Conservation (phyloP, 2,329 filamentous ascomycete species). For the Diplocarpon mali region DNA sequence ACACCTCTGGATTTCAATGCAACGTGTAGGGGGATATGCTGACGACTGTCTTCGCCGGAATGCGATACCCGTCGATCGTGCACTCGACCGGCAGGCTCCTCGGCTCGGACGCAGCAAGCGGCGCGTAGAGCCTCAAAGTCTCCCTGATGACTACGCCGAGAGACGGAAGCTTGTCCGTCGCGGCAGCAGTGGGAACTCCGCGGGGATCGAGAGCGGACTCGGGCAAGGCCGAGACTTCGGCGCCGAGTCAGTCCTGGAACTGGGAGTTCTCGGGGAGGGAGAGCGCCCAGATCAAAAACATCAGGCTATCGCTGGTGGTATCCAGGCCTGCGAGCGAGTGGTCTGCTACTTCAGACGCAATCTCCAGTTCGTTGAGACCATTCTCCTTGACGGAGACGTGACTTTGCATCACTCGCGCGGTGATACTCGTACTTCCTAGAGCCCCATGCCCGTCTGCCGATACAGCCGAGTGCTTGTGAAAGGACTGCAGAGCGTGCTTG, state of each 20-base stretch:
- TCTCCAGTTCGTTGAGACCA: too few relatives aligned
- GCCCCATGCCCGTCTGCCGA: too few relatives aligned
- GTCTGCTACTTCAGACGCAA: too few relatives aligned
- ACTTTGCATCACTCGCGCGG: too few relatives aligned
- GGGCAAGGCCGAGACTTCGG: conserved; percentile 31
- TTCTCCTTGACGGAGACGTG: too few relatives aligned
- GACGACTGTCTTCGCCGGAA: conserved; percentile 40
- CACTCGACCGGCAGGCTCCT: conserved; percentile 30
- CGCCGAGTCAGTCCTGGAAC: conserved; percentile 35
- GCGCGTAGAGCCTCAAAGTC: conserved; percentile 37
- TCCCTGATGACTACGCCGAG: conserved; percentile 40
- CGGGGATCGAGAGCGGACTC: conserved; percentile 17
- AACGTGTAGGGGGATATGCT: conserved; percentile 40
- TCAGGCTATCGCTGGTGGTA: conserved; percentile 40
- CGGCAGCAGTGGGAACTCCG: conserved; percentile 28
- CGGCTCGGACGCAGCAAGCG: conserved; percentile 40
- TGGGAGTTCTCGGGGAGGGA: conserved; percentile 32
- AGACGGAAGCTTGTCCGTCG: conserved; percentile 32
- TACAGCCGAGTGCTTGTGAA: too few relatives aligned
- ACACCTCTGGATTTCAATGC: conserved; percentile 39
- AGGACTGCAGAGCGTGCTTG: too few relatives aligned
- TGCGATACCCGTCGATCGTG: conserved; percentile 27
- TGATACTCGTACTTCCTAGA: too few relatives aligned
- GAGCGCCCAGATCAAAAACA: conserved; percentile 39
- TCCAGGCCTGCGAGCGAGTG: too few relatives aligned